phyloP scores from a whole-genome alignment of 805 yeast genomes.

The Spathaspora girioi region DNA sequence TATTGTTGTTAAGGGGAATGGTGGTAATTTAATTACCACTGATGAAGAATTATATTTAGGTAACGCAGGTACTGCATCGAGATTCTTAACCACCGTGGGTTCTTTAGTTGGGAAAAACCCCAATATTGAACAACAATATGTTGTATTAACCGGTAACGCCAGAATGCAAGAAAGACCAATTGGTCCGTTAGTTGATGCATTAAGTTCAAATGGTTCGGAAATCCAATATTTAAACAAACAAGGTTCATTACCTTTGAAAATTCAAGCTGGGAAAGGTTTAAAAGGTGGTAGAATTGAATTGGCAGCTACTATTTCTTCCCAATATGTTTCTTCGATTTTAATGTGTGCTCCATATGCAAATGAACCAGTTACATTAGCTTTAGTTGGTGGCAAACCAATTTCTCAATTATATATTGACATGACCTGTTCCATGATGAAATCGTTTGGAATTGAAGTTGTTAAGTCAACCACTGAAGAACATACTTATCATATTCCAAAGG shows the following conservation, averaged over 20 bases:
- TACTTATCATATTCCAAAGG: constrained; percentile 89
- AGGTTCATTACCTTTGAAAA: constrained; percentile 84
- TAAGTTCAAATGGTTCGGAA: constrained; percentile 72
- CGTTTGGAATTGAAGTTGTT: constrained; percentile 78
- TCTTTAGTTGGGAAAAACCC: constrained; percentile 59
- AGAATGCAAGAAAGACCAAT: constrained; percentile 98
- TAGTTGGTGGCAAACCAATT: constrained; percentile 96
- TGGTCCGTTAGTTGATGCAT: constrained; percentile 92
- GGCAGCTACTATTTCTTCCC: constrained; percentile 95
- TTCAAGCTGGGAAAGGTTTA: constrained; percentile 66
- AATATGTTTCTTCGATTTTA: constrained; percentile 90
- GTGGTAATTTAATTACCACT: constrained; percentile 69
- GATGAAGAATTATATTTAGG: constrained; percentile 78
- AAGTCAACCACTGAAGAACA: constrained; percentile 67
- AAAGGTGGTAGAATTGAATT: constrained; percentile 90
- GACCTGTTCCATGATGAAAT: constrained; percentile 94
- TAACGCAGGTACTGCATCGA: constrained; percentile 96
- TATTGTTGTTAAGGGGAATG: constrained; percentile 77
- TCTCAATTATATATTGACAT: constrained; percentile 94
- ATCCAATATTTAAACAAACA: constrained; percentile 66
- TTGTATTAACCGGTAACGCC: constrained; percentile 85
- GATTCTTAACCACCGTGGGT: constrained; percentile 90
- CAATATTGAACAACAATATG: constrained; percentile 32
- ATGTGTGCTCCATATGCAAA: constrained; percentile 98
- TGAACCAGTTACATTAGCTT: constrained; percentile 78